Base-by-base conservation (phyloP, 345 rosid genomes). In the Hibiscus tridactylites region DNA sequence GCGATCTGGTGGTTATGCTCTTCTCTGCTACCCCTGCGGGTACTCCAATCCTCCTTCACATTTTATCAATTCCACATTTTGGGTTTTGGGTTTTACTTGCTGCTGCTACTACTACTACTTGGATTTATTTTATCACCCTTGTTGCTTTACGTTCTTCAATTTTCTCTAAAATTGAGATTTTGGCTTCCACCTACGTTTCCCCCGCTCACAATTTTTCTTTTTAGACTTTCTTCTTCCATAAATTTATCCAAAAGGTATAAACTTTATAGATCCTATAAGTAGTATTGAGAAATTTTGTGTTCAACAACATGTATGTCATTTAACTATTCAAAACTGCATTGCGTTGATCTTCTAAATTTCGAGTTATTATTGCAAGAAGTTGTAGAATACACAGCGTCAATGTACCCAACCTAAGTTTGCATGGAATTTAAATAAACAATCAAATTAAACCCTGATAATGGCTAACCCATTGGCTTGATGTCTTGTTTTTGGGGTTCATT, bases 21-120 rank as follows among this genome's bases (percentile, higher is more conserved):
- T 75, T 80, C 98, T 93, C 79, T 93, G 98, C 79, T 79, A 53
- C 73, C 77, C 76, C 73, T 93, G 98, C 92, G 97, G 98, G 98
- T 93, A 85, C 21, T 61, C 64, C 68, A 15, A 61, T 61, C 65
- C 33, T 57, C 6, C 6, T 15, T 3, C 39, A 13, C 6, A 5
- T 16, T 59, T 76, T 58, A n/a, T 35, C 26, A 50, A 15, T 57
- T 69, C 56, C 49, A 47, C 17, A 50, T 28, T 73, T 76, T 39
- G 74, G 77, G 73, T 78, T 44, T 65, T 33, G n/a, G 72, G 61
- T 47, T 61, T 72, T 60, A 7, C 75, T 35, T 63, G 17, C 44
- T 54, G 9, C 13, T 31, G 0, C 6, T 56, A 3, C 28, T 56
- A 56, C 61, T 56, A 54, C 28, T 15, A 50, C 8, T 28, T 37